Evolutionary conservation across 192 early-diverging fungal species (phyloP).

Genomic region (Entomortierella beljakovae): DNA sequence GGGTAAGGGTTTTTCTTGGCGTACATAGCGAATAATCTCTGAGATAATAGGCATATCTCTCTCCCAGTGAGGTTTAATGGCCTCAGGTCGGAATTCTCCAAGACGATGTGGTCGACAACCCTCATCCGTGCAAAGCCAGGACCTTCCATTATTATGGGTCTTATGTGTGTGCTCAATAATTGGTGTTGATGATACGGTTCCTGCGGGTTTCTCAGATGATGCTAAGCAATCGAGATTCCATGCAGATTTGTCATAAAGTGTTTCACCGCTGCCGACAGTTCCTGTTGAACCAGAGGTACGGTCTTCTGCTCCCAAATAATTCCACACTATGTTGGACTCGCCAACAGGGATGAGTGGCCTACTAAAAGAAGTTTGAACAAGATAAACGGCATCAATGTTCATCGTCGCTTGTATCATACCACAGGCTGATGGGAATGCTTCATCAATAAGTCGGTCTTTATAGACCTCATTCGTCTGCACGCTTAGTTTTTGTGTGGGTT

Average conservation of each 20-base stretch:
- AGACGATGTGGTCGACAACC: slow-evolving; percentile 33
- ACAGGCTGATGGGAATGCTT: slow-evolving; percentile 38
- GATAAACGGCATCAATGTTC: slow-evolving; percentile 34
- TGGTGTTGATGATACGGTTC: not conserved
- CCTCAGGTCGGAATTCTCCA: slow-evolving; percentile 4
- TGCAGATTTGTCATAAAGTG: not conserved
- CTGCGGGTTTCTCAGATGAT: not conserved
- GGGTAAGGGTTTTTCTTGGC: slow-evolving; percentile 7
- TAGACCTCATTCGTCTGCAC: not conserved
- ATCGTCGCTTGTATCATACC: slow-evolving; percentile 31
- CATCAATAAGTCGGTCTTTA: slow-evolving; percentile 5
- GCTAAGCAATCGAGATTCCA: slow-evolving; percentile 9
- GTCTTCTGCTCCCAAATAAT: slow-evolving; percentile 8
- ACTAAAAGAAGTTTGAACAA: slow-evolving; percentile 11
- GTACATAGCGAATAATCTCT: slow-evolving; percentile 24
- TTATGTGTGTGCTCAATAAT: not conserved
- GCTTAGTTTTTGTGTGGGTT: not conserved
- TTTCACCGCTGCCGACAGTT: not conserved
- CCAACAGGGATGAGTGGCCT: slow-evolving; percentile 5
- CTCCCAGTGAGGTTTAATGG: slow-evolving; percentile 9
- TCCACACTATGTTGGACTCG: slow-evolving; percentile 13
- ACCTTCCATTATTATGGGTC: slow-evolving; percentile 2
- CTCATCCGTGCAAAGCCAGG: slow-evolving; percentile 18
- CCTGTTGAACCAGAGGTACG: slow-evolving; percentile 2
- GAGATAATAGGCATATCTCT: slow-evolving; percentile 23